Evolutionary conservation across 2,329 filamentous ascomycete species (phyloP).

Genomic region (Verticillium zaregamsianum): DNA sequence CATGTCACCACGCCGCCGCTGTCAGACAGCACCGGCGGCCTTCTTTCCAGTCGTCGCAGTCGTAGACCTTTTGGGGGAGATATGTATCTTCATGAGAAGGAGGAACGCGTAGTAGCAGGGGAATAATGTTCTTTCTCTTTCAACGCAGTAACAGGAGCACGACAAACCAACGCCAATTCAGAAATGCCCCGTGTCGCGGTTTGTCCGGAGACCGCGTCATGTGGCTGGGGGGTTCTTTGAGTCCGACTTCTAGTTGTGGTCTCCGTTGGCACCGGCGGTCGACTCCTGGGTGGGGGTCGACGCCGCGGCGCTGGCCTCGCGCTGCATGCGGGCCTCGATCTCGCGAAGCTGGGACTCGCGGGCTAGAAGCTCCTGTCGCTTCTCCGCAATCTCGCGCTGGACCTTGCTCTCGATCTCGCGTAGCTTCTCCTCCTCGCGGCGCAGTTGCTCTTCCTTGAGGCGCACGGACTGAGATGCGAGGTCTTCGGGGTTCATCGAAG

Average conservation of each 20-base stretch:
- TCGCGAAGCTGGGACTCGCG: slow-evolving; percentile 98
- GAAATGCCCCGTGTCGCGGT: slow-evolving; percentile 41
- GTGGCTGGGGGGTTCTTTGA: slow-evolving; percentile 3
- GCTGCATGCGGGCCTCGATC: slow-evolving; percentile 96
- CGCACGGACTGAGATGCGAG: slow-evolving; percentile 95
- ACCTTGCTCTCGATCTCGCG: slow-evolving; percentile 99
- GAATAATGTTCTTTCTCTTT: slow-evolving; percentile 37
- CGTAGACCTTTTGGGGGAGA: slow-evolving; percentile 15
- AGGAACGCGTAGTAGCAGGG: slow-evolving; percentile 33
- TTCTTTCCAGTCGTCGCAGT: slow-evolving; percentile 10
- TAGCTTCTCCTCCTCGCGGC: slow-evolving; percentile 98
- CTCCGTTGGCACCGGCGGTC: slow-evolving; percentile 26
- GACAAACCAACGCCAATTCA: slow-evolving; percentile 45
- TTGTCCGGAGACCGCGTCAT: slow-evolving; percentile 9
- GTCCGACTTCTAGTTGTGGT: slow-evolving; percentile 46
- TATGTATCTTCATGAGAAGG: slow-evolving; percentile 27
- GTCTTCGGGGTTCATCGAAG: slow-evolving; percentile 96
- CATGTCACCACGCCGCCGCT: not conserved
- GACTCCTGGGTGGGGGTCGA: not conserved
- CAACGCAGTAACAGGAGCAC: slow-evolving; percentile 34
- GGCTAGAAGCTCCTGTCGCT: slow-evolving; percentile 95
- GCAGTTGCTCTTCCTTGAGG: slow-evolving; percentile 98
- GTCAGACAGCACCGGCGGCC: not conserved
- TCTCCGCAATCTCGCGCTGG: slow-evolving; percentile 99
- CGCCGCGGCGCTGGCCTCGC: slow-evolving; percentile 62